phyloP scores from a whole-genome alignment of 2,329 filamentous ascomycete species.

The Colletotrichum chrysophilum region DNA sequence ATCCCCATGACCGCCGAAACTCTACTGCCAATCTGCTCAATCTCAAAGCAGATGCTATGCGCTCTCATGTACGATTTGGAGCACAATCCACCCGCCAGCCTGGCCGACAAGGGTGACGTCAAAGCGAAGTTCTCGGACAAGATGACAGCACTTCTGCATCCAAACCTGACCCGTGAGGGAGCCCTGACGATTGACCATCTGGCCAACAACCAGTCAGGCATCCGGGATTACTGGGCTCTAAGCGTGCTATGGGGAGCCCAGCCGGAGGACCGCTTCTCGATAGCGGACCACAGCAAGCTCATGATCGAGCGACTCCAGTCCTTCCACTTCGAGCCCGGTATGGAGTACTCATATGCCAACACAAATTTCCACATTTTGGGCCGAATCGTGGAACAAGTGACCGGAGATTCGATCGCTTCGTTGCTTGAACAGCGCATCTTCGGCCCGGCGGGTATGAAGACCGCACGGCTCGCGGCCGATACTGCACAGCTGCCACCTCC shows the following conservation, averaged over 20 bases:
- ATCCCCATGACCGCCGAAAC: conserved; percentile 39
- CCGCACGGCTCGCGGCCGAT: conserved; percentile 40
- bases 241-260: conserved; percentile 45
- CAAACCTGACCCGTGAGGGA: conserved; percentile 24
- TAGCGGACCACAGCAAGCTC: conserved; percentile 31
- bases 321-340: conserved; percentile 47
- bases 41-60: conserved; percentile 50
- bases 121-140: conserved; percentile 32
- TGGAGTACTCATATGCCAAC: conserved; percentile 48
- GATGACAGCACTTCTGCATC: conserved; percentile 28
- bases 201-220: conserved; percentile 45
- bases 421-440: conserved; percentile 43
- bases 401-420: conserved; percentile 35
- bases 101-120: conserved; percentile 30
- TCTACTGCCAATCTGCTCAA: conserved; percentile 49
- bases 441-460: conserved; percentile 44
- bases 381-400: conserved; percentile 40
- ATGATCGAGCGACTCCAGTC: conserved; percentile 35
- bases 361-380: conserved; percentile 46
- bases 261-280: conserved; percentile 43
- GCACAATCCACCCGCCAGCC: conserved; percentile 30
- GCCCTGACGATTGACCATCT: conserved; percentile 41
- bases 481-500: conserved; percentile 43
- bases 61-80: conserved; percentile 38
- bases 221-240: conserved; percentile 51